phyloP scores from a whole-genome alignment of 202 grass and related monocot species.

The Schoenoplectus triqueter region DNA sequence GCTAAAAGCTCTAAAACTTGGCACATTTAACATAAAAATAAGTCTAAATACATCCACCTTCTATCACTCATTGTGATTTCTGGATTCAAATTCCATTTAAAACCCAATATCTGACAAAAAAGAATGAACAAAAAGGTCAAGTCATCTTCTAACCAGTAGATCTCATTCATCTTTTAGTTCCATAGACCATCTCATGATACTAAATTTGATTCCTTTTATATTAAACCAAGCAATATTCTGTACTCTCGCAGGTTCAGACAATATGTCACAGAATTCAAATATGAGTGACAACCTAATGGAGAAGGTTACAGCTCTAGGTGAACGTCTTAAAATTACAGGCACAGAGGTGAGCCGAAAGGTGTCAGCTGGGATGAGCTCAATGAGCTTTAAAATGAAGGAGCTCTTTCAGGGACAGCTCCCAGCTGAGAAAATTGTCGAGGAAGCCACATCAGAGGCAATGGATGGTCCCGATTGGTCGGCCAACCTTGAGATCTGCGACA shows the following conservation, averaged over 20 bases:
- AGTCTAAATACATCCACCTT: conserved; percentile 1
- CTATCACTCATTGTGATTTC: neutral
- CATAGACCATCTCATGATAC: conserved; percentile 6
- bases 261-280: conserved; percentile 37
- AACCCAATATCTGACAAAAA: conserved; percentile 4
- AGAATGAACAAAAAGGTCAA: neutral
- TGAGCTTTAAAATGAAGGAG: conserved; percentile 99
- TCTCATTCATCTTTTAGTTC: conserved; percentile 11
- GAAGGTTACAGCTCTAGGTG: conserved; percentile 81
- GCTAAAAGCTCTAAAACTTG: conserved; percentile 9
- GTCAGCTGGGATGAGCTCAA: conserved; percentile 75
- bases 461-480: conserved; percentile 73
- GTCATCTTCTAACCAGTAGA: too few relatives aligned
- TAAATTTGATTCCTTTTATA: neutral
- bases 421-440: conserved; percentile 80
- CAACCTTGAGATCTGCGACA: conserved; percentile 84
- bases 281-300: conserved; percentile 97
- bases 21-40: neutral
- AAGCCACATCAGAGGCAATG: conserved; percentile 71
- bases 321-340: conserved; percentile 84
- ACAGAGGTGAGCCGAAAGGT: conserved; percentile 85
- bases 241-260: conserved; percentile 27
- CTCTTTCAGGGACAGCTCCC: conserved; percentile 77
- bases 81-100: conserved; percentile 17
- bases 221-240: conserved; percentile 10